These are phyloP conservation scores for Alnus rubra DNA, from an alignment of 306 rosid species.

Conservation along the genomic window DNA sequence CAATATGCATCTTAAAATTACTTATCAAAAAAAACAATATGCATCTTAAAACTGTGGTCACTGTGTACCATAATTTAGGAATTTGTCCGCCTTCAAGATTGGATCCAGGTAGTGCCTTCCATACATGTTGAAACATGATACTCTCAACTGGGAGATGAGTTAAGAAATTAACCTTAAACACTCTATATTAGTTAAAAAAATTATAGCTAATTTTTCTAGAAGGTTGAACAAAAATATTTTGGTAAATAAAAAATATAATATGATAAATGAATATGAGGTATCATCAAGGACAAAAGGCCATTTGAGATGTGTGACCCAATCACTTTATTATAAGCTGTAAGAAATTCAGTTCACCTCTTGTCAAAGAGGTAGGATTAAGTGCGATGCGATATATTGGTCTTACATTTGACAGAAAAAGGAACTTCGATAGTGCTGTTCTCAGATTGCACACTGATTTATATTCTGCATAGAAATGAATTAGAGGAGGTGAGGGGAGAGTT, in stretches of 20 bases:
- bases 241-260: neutral
- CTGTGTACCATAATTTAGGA: neutral
- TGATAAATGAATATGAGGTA: neutral
- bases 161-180: neutral
- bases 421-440: neutral
- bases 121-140: neutral
- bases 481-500: neutral
- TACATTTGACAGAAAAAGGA: neutral
- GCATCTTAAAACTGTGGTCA: constrained; percentile 2
- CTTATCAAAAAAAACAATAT: no score
- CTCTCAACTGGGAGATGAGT: neutral
- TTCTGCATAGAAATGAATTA: constrained; percentile 2
- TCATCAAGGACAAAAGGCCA: neutral
- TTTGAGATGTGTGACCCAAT: neutral
- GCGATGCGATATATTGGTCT: neutral
- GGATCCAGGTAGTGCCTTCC: neutral
- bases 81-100: neutral
- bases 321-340: neutral
- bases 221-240: neutral
- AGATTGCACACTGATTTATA: constrained; percentile 1
- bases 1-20: no score
- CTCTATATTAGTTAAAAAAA: neutral
- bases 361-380: constrained; percentile 1
- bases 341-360: neutral
- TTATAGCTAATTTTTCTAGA: neutral